Percentiles rank a stretch among this genome's conserved stretches.
These are phyloP conservation scores for Schoenoplectus triqueter DNA, from an alignment of 202 grass and related monocot species.

Conservation along the genomic window DNA sequence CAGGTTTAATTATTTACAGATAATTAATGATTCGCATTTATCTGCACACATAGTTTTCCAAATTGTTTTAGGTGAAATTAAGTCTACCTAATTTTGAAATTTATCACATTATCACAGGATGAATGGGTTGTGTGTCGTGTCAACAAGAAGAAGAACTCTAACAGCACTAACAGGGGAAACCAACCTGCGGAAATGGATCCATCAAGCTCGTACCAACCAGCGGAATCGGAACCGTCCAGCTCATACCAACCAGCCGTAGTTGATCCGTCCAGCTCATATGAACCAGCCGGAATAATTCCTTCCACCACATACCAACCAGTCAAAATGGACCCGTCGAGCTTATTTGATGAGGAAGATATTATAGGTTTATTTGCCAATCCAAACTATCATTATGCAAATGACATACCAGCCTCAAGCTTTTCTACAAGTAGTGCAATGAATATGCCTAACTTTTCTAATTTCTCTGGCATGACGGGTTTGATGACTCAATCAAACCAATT, in stretches of 20 bases:
- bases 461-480: slow-evolving; percentile 13
- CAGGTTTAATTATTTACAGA: not conserved
- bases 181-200: slow-evolving; percentile 41
- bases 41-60: not conserved
- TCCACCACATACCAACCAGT: slow-evolving; percentile 21
- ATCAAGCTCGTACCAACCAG: slow-evolving; percentile 36
- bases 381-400: slow-evolving; percentile 30
- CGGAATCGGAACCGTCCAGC: slow-evolving; percentile 17
- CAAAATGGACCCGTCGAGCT: slow-evolving; percentile 28
- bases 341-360: slow-evolving; percentile 34
- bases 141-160: slow-evolving; percentile 55
- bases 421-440: slow-evolving; percentile 8
- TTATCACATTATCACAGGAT: slow-evolving; percentile 42
- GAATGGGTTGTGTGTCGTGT: slow-evolving; percentile 90
- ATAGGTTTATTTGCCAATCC: slow-evolving; percentile 44
- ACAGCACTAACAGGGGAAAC: slow-evolving; percentile 33
- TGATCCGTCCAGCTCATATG: not conserved
- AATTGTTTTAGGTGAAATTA: not conserved
- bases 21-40: not conserved
- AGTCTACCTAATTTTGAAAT: not conserved
- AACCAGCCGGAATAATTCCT: slow-evolving; percentile 35
- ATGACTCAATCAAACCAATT: not conserved
- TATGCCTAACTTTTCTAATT: not conserved
- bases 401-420: not conserved
- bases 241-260: not conserved